phyloP scores from a whole-genome alignment of 257 asterid genomes.

The Petrea volubilis region DNA sequence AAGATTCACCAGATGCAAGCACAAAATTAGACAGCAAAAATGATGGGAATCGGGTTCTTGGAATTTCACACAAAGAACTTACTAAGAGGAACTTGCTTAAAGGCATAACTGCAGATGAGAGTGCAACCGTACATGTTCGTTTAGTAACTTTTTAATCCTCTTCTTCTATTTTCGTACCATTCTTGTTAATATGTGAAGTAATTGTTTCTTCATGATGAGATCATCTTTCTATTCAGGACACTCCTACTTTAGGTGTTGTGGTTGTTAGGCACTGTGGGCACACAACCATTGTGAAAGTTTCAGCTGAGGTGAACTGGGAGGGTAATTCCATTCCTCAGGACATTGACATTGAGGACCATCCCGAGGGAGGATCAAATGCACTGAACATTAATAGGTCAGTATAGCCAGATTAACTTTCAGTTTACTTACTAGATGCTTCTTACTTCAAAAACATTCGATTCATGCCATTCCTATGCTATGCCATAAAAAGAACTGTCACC shows the following conservation, averaged over 20 bases:
- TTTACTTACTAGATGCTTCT: slow-evolving; percentile 10
- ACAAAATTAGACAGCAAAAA: slow-evolving; percentile 58
- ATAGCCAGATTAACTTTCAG: slow-evolving; percentile 5
- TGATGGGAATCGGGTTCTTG: slow-evolving; percentile 65
- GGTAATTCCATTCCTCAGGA: slow-evolving; percentile 52
- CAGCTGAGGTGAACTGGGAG: slow-evolving; percentile 54
- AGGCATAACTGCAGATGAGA: slow-evolving; percentile 88
- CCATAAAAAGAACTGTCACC: neutral
- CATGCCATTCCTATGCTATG: slow-evolving; percentile 6
- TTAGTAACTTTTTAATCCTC: neutral
- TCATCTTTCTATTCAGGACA: slow-evolving; percentile 51
- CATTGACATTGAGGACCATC: slow-evolving; percentile 66
- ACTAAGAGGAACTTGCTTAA: slow-evolving; percentile 69
- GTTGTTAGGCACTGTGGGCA: slow-evolving; percentile 72
- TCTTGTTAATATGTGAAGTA: slow-evolving; percentile 4
- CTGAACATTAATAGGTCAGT: slow-evolving; percentile 71
- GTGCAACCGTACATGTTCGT: slow-evolving; percentile 78
- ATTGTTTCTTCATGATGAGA: slow-evolving; percentile 12
- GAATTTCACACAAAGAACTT: slow-evolving; percentile 53
- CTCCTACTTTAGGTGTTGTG: slow-evolving; percentile 69
- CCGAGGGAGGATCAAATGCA: slow-evolving; percentile 86
- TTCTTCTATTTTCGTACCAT: neutral
- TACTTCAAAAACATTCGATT: neutral
- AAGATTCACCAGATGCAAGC: slow-evolving; percentile 67
- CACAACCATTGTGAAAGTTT: slow-evolving; percentile 66